Evolutionary conservation across 2,329 filamentous ascomycete species (phyloP).

Genomic region (Fusarium sp.): DNA sequence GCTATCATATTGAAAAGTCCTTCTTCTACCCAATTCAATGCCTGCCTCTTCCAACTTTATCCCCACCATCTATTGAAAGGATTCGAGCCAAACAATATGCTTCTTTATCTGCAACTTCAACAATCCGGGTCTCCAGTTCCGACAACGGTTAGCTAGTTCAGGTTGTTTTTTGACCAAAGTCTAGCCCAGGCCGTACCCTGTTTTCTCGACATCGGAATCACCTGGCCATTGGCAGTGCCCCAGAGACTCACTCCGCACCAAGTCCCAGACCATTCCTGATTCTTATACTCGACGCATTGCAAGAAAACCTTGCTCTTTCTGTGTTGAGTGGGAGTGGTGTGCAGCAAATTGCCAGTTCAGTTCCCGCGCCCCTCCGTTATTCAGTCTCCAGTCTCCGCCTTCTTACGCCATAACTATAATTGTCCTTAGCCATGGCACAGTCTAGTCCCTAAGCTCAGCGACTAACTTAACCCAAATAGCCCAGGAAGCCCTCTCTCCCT

Average conservation of each 20-base stretch:
- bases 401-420: constrained; percentile 39
- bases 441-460: constrained; percentile 27
- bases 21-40: neutral
- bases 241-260: constrained; percentile 31
- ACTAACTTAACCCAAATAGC: constrained; percentile 35
- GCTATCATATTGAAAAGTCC: neutral
- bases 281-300: constrained; percentile 3
- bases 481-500: constrained; percentile 22
- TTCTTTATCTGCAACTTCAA: constrained; percentile 10
- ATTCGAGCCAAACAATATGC: constrained; percentile 20
- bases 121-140: constrained; percentile 18
- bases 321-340: constrained; percentile 4
- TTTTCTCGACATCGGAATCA: constrained; percentile 12
- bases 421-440: constrained; percentile 23
- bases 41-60: constrained; percentile 2
- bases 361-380: constrained; percentile 17
- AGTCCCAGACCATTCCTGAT: constrained; percentile 9
- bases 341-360: constrained; percentile 33
- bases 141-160: constrained; percentile 27
- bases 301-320: constrained; percentile 34
- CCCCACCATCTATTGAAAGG: neutral
- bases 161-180: constrained; percentile 17
- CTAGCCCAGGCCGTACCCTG: constrained; percentile 11
- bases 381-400: constrained; percentile 13
- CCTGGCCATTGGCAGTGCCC: constrained; percentile 25